phyloP scores from a whole-genome alignment of 129 eudicot genomes.

The Pseudognaphalium luteoalbum region DNA sequence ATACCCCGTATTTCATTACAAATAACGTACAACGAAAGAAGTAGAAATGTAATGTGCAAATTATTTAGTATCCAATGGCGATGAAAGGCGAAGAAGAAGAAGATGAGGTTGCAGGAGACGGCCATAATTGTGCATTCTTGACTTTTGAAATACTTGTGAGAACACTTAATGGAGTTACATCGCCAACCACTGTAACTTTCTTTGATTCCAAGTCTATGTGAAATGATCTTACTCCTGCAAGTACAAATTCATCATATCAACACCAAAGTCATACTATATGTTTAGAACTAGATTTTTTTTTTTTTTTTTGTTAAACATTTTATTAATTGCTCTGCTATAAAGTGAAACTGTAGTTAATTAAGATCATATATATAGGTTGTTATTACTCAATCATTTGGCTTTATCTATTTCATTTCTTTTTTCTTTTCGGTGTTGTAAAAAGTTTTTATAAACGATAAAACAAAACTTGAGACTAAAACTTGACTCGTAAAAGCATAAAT shows the following conservation, averaged over 20 bases:
- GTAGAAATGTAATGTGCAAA: conserved; percentile 21
- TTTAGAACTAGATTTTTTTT: neutral
- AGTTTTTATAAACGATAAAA: no score
- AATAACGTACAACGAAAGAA: neutral
- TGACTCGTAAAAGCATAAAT: no score
- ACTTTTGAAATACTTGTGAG: conserved; percentile 47
- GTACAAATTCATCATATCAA: no score
- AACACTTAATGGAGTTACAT: conserved; percentile 47
- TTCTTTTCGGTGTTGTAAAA: no score
- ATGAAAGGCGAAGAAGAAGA: conserved; percentile 29
- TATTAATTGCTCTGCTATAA: neutral
- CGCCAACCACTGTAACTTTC: conserved; percentile 51
- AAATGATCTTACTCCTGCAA: conserved; percentile 55
- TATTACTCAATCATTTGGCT: no score
- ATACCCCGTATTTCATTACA: conserved; percentile 22
- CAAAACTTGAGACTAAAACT: no score
- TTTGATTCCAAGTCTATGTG: conserved; percentile 50
- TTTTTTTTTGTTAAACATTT: neutral
- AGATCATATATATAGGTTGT: no score
- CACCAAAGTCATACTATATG: neutral
- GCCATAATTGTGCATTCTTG: conserved; percentile 44
- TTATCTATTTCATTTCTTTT: no score
- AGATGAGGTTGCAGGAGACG: conserved; percentile 32
- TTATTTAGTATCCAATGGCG: conserved; percentile 30
- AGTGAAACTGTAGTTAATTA: neutral